Conservation (phyloP, 2,329 filamentous ascomycete genomes). For the Lizonia empirigonia region DNA sequence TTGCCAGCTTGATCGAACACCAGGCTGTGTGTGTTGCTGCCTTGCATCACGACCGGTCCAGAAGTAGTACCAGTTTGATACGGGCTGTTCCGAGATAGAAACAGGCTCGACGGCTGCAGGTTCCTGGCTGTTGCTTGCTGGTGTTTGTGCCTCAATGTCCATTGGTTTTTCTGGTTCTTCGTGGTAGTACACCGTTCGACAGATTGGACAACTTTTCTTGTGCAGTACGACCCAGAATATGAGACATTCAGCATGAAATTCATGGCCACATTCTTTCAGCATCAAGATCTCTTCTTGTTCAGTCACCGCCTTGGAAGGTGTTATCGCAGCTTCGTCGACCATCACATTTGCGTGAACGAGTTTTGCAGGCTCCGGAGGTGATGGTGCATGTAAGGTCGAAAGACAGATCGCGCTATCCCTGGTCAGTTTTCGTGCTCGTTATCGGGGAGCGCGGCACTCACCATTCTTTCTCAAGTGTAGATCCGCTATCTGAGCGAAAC, state of each 20-base stretch:
- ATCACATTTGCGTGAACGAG: slow-evolving; percentile 15
- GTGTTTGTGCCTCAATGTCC: slow-evolving; percentile 21
- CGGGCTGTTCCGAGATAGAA: neutral
- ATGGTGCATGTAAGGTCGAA: slow-evolving; percentile 32
- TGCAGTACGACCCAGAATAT: slow-evolving; percentile 38
- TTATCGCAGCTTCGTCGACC: slow-evolving; percentile 11
- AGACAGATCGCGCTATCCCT: slow-evolving; percentile 40
- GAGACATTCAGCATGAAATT: slow-evolving; percentile 42
- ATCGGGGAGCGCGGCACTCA: slow-evolving; percentile 6
- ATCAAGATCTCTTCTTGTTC: slow-evolving; percentile 33
- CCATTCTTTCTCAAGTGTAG: slow-evolving; percentile 37
- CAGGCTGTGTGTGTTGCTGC: neutral
- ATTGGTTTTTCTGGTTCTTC: slow-evolving; percentile 26
- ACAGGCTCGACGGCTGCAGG: neutral
- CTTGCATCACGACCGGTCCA: slow-evolving; percentile 8
- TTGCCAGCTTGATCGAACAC: neutral
- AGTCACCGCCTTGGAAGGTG: neutral
- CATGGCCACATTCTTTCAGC: slow-evolving; percentile 34
- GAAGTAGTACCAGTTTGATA: slow-evolving; percentile 15
- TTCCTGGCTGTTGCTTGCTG: neutral
- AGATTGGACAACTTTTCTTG: slow-evolving; percentile 42
- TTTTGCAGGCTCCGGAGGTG: slow-evolving; percentile 36
- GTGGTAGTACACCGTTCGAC: slow-evolving; percentile 35
- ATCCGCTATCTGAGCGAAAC: slow-evolving; percentile 17
- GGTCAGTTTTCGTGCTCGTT: slow-evolving; percentile 11